A percentile compares a stretch with the other conserved stretches of the same genome.
These are phyloP conservation scores for Arachnopeziza araneosa DNA, from an alignment of 2,329 filamentous ascomycete species.

Conservation along the genomic window DNA sequence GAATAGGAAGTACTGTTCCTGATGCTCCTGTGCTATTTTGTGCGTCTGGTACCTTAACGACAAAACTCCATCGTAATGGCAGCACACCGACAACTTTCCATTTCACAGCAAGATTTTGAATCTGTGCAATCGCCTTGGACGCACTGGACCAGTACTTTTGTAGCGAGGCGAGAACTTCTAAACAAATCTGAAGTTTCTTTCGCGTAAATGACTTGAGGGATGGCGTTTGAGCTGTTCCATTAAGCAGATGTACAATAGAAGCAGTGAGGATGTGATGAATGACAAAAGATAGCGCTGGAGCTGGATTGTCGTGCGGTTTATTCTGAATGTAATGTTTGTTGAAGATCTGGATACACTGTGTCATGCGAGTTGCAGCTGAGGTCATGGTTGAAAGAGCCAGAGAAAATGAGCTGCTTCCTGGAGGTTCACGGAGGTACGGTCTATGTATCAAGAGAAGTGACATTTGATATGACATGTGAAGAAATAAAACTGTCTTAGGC, in stretches of 20 bases:
- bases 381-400: constrained; percentile 8
- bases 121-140: too few relatives aligned
- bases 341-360: neutral
- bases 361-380: constrained; percentile 2
- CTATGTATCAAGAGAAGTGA: constrained; percentile 8
- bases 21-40: too few relatives aligned
- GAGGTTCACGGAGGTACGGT: constrained; percentile 5
- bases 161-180: too few relatives aligned
- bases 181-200: too few relatives aligned
- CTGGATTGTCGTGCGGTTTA: neutral
- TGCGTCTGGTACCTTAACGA: too few relatives aligned
- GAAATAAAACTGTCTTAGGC: neutral
- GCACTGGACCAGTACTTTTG: too few relatives aligned
- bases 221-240: neutral
- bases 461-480: constrained; percentile 12
- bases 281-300: neutral
- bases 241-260: constrained; percentile 8
- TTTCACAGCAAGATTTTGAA: too few relatives aligned
- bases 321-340: neutral
- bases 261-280: constrained; percentile 9
- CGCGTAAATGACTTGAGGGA: too few relatives aligned
- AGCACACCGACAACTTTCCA: too few relatives aligned
- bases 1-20: too few relatives aligned
- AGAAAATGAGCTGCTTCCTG: neutral
- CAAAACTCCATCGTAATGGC: too few relatives aligned